phyloP scores from a whole-genome alignment of 148 eudicot species.

The Vaccinium vitisidaea region DNA sequence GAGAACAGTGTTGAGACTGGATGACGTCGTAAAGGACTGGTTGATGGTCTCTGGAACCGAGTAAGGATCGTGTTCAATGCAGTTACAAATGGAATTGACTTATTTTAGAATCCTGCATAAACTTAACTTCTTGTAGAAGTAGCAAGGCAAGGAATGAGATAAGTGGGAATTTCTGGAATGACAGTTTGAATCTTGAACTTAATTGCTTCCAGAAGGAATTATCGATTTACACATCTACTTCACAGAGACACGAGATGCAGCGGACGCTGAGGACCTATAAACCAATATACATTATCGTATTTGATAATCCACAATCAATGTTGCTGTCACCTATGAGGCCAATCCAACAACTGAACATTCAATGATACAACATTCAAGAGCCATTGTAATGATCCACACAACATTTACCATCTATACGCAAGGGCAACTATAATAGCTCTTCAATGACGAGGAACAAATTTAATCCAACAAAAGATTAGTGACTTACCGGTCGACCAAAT shows the following conservation, averaged over 20 bases:
- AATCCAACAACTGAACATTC: not conserved
- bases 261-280: not conserved
- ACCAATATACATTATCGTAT: not conserved
- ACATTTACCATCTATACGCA: not conserved
- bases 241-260: not conserved
- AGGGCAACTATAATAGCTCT: not conserved
- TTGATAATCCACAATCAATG: not conserved
- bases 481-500: constrained; percentile 93
- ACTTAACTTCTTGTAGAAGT: not conserved
- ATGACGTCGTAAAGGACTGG: not conserved
- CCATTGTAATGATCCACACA: not conserved
- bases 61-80: not conserved
- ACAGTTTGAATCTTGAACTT: not conserved
- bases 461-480: constrained; percentile 3
- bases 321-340: not conserved
- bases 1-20: not conserved
- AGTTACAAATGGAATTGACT: not conserved
- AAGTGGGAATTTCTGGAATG: not conserved
- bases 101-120: not conserved
- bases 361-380: not conserved
- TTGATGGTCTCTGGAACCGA: not conserved
- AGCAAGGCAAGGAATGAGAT: not conserved
- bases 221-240: not conserved
- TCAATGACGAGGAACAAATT: not conserved
- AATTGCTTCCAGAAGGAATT: not conserved